These are phyloP conservation scores for Aspergillus niger DNA, from an alignment of 2,329 filamentous ascomycete species.

Conservation along the genomic window DNA sequence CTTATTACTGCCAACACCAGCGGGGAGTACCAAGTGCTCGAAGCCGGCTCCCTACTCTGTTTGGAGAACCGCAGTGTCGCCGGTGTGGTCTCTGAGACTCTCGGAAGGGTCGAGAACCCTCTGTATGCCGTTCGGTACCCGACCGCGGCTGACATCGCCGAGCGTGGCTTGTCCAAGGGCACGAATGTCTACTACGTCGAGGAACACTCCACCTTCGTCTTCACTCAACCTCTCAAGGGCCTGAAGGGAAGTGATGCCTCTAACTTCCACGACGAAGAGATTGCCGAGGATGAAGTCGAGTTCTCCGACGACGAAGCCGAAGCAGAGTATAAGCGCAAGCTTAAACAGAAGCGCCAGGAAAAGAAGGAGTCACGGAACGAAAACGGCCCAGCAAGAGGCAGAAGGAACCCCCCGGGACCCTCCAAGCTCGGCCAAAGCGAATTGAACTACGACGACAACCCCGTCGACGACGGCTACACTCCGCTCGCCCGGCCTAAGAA, in stretches of 20 bases:
- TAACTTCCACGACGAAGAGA: slow-evolving; percentile 92
- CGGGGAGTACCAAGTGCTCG: slow-evolving; percentile 82
- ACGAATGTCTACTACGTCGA: slow-evolving; percentile 77
- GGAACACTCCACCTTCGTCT: slow-evolving; percentile 77
- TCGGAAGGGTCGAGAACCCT: slow-evolving; percentile 83
- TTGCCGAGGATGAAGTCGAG: slow-evolving; percentile 81
- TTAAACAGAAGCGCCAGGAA: slow-evolving; percentile 66
- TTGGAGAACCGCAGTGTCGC: slow-evolving; percentile 73
- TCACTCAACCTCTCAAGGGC: slow-evolving; percentile 77
- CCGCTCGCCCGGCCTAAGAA: slow-evolving; percentile 69
- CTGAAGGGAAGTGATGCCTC: slow-evolving; percentile 91
- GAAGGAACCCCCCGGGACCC: slow-evolving; percentile 38
- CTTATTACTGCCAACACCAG: slow-evolving; percentile 77
- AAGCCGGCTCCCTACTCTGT: slow-evolving; percentile 81
- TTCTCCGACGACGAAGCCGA: slow-evolving; percentile 98
- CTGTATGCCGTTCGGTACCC: slow-evolving; percentile 81
- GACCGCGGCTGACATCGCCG: slow-evolving; percentile 66
- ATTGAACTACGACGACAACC: slow-evolving; percentile 69
- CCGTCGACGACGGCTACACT: slow-evolving; percentile 60
- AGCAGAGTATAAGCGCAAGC: slow-evolving; percentile 71
- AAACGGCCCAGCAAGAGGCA: slow-evolving; percentile 41
- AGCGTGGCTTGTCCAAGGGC: slow-evolving; percentile 67
- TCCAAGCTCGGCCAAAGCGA: slow-evolving; percentile 46
- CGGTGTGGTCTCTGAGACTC: slow-evolving; percentile 79
- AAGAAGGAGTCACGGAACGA: slow-evolving; percentile 53